phyloP scores from a whole-genome alignment of 2,329 filamentous ascomycete genomes.

The Esteya vermicola region DNA sequence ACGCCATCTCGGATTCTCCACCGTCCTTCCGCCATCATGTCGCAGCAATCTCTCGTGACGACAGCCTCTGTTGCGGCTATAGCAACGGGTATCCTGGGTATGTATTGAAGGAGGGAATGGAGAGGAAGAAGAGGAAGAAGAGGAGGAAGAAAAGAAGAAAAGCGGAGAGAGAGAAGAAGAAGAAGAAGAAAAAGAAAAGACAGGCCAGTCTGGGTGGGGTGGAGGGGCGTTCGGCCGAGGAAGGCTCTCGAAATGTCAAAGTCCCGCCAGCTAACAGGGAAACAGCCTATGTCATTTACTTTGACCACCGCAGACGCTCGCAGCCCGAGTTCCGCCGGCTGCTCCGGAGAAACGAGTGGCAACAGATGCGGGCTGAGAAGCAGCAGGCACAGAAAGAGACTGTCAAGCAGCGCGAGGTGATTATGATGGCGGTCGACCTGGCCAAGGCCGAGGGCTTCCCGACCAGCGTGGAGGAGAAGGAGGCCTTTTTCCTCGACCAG shows the following conservation, averaged over 20 bases:
- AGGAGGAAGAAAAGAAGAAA: too few relatives aligned
- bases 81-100: slow-evolving; percentile 47
- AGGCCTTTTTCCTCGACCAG: slow-evolving; percentile 93
- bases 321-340: slow-evolving; percentile 51
- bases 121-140: too few relatives aligned
- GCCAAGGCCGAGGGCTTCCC: slow-evolving; percentile 90
- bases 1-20: too few relatives aligned
- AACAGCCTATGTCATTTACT: slow-evolving; percentile 52
- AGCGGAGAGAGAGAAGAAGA: too few relatives aligned
- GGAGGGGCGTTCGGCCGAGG: too few relatives aligned
- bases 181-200: too few relatives aligned
- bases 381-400: slow-evolving; percentile 53
- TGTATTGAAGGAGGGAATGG: slow-evolving; percentile 11
- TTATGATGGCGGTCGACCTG: slow-evolving; percentile 62
- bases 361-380: slow-evolving; percentile 56
- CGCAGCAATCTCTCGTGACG: slow-evolving; percentile 43
- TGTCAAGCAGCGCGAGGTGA: slow-evolving; percentile 54
- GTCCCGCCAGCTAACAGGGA: slow-evolving; percentile 3
- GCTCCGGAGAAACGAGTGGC: slow-evolving; percentile 62
- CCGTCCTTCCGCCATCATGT: slow-evolving; percentile 24
- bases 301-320: slow-evolving; percentile 52
- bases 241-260: too few relatives aligned
- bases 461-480: slow-evolving; percentile 76
- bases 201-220: too few relatives aligned
- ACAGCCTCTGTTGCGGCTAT: slow-evolving; percentile 47